These are phyloP conservation scores for Wickerhamiella kazuoi DNA, from an alignment of 805 yeast genomes.

Conservation along the genomic window DNA sequence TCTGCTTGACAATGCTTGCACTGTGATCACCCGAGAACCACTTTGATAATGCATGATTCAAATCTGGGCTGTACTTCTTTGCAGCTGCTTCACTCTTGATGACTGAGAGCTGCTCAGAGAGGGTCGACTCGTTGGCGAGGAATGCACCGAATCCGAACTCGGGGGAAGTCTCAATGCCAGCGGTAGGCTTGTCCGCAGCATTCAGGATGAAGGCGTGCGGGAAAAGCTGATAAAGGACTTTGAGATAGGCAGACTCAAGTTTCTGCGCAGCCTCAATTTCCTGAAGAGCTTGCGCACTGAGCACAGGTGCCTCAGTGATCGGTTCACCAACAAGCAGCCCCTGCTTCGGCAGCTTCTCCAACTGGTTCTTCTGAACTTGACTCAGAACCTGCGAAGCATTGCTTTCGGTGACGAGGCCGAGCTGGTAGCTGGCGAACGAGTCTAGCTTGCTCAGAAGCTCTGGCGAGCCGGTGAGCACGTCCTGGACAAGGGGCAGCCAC, in stretches of 20 bases:
- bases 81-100: constrained; percentile 27
- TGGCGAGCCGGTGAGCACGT: constrained; percentile 42
- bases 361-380: constrained; percentile 35
- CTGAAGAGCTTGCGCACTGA: neutral
- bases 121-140: constrained; percentile 34
- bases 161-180: constrained; percentile 40
- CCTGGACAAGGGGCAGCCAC: constrained; percentile 62
- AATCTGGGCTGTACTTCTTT: constrained; percentile 28
- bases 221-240: constrained; percentile 55
- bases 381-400: constrained; percentile 21
- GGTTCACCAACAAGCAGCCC: constrained; percentile 34
- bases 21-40: constrained; percentile 40
- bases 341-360: constrained; percentile 32
- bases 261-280: constrained; percentile 26
- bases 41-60: constrained; percentile 41
- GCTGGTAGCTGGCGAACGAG: constrained; percentile 39
- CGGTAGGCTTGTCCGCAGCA: constrained; percentile 28
- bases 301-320: constrained; percentile 23
- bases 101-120: constrained; percentile 27
- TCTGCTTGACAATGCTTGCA: constrained; percentile 6
- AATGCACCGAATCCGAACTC: constrained; percentile 77
- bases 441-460: constrained; percentile 9
- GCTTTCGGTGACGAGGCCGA: constrained; percentile 26
- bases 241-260: constrained; percentile 60
- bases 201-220: constrained; percentile 42